Conservation (phyloP, 1,139 yeast species). For the Hansenula sp. region DNA sequence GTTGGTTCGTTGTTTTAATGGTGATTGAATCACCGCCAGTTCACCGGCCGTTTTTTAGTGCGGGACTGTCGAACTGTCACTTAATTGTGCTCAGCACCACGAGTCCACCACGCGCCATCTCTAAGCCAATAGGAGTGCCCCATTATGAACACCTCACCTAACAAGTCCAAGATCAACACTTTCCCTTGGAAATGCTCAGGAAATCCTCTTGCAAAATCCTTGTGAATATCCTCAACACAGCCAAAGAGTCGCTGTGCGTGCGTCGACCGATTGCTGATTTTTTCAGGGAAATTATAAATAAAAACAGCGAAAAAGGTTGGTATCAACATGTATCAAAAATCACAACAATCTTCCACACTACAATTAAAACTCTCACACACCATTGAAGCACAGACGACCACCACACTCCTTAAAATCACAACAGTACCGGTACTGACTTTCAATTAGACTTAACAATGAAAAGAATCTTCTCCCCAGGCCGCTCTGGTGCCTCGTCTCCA, state of each 20-base stretch:
- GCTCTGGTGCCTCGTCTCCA: slow-evolving; percentile 2
- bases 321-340: neutral
- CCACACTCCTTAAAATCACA: neutral
- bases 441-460: slow-evolving; percentile 1
- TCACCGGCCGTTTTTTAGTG: too few species aligned
- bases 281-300: slow-evolving; percentile 1
- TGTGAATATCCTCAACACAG: neutral
- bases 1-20: too few species aligned
- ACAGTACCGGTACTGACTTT: neutral
- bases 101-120: too few species aligned
- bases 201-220: neutral
- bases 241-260: neutral
- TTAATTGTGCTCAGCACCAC: too few species aligned
- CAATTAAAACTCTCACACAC: neutral
- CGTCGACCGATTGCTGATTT: neutral
- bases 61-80: too few species aligned
- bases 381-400: neutral
- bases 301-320: neutral
- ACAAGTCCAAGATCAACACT: too few species aligned
- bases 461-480: slow-evolving; percentile 4
- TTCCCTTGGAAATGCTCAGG: too few species aligned
- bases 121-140: too few species aligned
- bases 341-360: neutral
- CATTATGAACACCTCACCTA: too few species aligned
- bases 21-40: too few species aligned